phyloP scores from a whole-genome alignment of 495 filamentous ascomycete species.

The Pseudomonodictys pantanalensis region DNA sequence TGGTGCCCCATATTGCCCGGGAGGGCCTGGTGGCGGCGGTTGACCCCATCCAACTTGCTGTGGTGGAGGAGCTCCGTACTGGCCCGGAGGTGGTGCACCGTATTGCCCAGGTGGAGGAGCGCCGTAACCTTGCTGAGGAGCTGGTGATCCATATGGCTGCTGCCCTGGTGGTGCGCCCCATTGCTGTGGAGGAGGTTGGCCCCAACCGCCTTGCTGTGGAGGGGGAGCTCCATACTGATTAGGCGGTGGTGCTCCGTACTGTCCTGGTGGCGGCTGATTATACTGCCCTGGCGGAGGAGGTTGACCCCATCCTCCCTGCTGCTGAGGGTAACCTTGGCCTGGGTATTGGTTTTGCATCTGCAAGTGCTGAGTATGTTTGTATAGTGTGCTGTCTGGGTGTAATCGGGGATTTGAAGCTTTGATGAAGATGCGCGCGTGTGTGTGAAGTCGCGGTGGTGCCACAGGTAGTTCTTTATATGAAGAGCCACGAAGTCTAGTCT shows the following conservation, averaged over 20 bases:
- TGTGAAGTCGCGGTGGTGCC: too few species aligned
- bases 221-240: not conserved
- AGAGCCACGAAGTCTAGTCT: too few species aligned
- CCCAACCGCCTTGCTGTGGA: conserved; percentile 11
- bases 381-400: too few species aligned
- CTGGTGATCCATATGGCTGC: not conserved
- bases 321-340: conserved; percentile 15
- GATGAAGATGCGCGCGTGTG: too few species aligned
- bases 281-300: conserved; percentile 8
- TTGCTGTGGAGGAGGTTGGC: conserved; percentile 10
- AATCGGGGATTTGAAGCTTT: too few species aligned
- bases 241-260: conserved; percentile 1
- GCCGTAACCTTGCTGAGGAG: conserved; percentile 5
- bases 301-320: not conserved
- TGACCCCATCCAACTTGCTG: conserved; percentile 35
- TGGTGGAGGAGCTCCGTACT: conserved; percentile 24
- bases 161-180: conserved; percentile 2
- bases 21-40: conserved; percentile 36
- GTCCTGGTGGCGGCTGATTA: not conserved
- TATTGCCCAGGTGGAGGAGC: conserved; percentile 28
- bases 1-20: conserved; percentile 21
- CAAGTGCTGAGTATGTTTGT: too few species aligned
- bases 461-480: too few species aligned
- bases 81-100: conserved; percentile 10
- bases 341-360: conserved; percentile 29